Percentiles rank a stretch among this genome's conserved stretches.
These are phyloP conservation scores for Petunia secreta DNA, from an alignment of 257 asterid genomes.

Conservation along the genomic window DNA sequence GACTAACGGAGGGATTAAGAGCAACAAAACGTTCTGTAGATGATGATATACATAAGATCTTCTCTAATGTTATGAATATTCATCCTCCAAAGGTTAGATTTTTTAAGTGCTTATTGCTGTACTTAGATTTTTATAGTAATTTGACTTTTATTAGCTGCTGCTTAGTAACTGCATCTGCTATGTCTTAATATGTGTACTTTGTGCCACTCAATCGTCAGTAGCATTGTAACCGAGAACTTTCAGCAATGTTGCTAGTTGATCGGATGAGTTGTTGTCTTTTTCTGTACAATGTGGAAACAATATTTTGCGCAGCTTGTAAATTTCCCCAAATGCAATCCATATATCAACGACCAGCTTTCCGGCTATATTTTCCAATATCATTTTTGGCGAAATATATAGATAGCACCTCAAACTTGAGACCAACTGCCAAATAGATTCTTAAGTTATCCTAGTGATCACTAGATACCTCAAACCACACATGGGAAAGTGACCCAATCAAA, in stretches of 20 bases:
- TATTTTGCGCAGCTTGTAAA: not conserved
- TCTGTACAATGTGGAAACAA: not conserved
- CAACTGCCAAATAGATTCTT: no score
- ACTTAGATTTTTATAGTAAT: conserved; percentile 13
- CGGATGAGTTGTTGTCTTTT: conserved; percentile 17
- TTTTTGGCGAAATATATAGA: no score
- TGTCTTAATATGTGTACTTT: not conserved
- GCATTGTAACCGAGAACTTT: not conserved
- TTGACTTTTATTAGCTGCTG: not conserved
- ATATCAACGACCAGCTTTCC: not conserved
- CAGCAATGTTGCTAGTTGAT: not conserved
- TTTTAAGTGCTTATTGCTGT: conserved; percentile 1
- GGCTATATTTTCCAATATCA: conserved; percentile 6
- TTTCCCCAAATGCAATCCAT: conserved; percentile 9
- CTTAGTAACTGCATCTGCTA: not conserved
- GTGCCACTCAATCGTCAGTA: not conserved
- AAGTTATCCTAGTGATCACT: no score
- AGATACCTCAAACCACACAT: no score
- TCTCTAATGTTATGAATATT: conserved; percentile 69
- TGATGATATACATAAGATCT: conserved; percentile 73
- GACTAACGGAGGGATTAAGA: conserved; percentile 77
- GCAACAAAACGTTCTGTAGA: conserved; percentile 62
- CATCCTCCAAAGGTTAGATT: conserved; percentile 75
- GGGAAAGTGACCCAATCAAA: no score
- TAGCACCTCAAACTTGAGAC: no score